Evolutionary conservation across 495 filamentous ascomycete genomes (phyloP).

Genomic region (Penicillium flavigenum): DNA sequence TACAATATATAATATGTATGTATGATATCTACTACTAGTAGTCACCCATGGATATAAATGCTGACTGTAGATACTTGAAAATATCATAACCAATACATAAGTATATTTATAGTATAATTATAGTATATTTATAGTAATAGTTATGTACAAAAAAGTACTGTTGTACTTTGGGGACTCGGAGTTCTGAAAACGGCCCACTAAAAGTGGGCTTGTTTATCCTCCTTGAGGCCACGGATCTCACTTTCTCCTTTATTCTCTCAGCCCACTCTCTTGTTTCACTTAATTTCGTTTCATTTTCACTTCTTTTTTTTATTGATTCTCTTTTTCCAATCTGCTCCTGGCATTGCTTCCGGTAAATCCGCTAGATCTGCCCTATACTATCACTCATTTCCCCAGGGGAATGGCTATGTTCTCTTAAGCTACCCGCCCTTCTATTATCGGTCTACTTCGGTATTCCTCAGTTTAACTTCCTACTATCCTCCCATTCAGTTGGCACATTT

Average conservation of each 20-base stretch:
- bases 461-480: background rate
- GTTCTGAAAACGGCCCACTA: constrained; percentile 25
- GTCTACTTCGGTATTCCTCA: constrained; percentile 4
- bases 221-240: constrained; percentile 21
- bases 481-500: background rate
- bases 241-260: constrained; percentile 12
- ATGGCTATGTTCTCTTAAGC: constrained; percentile 19
- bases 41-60: too few relatives aligned
- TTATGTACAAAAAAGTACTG: background rate
- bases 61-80: too few relatives aligned
- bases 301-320: constrained; percentile 2
- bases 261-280: constrained; percentile 8
- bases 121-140: background rate
- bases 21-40: too few relatives aligned
- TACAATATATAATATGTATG: too few relatives aligned
- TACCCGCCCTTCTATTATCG: constrained; percentile 11
- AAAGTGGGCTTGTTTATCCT: constrained; percentile 25
- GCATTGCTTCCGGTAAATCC: constrained; percentile 7
- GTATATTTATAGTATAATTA: background rate
- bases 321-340: background rate
- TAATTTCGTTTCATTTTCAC: constrained; percentile 16
- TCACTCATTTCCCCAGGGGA: constrained; percentile 14
- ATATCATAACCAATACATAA: too few relatives aligned
- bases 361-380: constrained; percentile 9
- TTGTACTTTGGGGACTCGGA: background rate